These are phyloP conservation scores for Fusarium sp. DNA, from an alignment of 2,329 filamentous ascomycete genomes.

Conservation along the genomic window DNA sequence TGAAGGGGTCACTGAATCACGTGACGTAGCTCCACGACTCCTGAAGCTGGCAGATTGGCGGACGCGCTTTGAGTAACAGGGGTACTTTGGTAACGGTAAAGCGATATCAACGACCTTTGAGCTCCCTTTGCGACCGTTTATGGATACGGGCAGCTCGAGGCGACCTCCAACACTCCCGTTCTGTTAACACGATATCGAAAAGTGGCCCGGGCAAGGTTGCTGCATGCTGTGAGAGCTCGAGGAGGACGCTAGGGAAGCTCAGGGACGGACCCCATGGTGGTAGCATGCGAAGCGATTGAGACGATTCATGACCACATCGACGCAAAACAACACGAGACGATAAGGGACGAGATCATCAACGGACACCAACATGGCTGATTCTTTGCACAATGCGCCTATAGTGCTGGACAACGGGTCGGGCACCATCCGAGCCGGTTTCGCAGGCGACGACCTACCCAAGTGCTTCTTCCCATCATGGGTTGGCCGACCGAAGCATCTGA, in stretches of 20 bases:
- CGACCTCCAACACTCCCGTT: slow-evolving; percentile 3
- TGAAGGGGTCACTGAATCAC: slow-evolving; percentile 35
- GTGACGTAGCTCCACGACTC: slow-evolving; percentile 47
- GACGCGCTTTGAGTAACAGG: slow-evolving; percentile 36
- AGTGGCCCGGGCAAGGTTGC: slow-evolving; percentile 5
- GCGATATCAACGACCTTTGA: slow-evolving; percentile 36
- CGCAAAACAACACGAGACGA: slow-evolving; percentile 12
- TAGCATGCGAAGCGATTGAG: slow-evolving; percentile 33
- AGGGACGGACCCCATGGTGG: slow-evolving; percentile 30
- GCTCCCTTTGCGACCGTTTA: slow-evolving; percentile 22
- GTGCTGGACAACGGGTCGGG: slow-evolving; percentile 99
- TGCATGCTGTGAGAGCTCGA: slow-evolving; percentile 38
- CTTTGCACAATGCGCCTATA: slow-evolving; percentile 95
- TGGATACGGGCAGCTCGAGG: slow-evolving; percentile 37
- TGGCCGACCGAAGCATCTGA: slow-evolving; percentile 92
- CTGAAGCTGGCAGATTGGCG: slow-evolving; percentile 44
- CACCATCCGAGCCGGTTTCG: slow-evolving; percentile 96
- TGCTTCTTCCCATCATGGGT: slow-evolving; percentile 98
- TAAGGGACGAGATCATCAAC: slow-evolving; percentile 1
- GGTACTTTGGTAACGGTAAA: slow-evolving; percentile 36
- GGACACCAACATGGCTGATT: slow-evolving; percentile 62
- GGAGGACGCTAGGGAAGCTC: slow-evolving; percentile 30
- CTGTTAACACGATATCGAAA: slow-evolving; percentile 18
- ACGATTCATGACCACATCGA: slow-evolving; percentile 28
- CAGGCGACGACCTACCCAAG: slow-evolving; percentile 94